Evolutionary conservation across 2,329 filamentous ascomycete genomes (phyloP).

Genomic region (Venturia aucupariae): DNA sequence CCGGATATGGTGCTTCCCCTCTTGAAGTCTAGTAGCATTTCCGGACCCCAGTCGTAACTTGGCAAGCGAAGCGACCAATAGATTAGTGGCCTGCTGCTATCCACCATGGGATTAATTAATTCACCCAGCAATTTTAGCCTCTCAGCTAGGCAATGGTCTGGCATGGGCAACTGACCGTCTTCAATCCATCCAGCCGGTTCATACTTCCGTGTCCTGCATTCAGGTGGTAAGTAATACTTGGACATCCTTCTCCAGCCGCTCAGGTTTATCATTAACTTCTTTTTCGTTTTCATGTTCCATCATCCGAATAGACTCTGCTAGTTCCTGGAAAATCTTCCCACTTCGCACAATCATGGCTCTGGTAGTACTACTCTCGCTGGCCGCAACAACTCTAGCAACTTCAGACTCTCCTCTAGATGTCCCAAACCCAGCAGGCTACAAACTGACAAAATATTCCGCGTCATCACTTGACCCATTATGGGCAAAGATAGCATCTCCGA

Average conservation of each 20-base stretch:
- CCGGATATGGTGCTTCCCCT: not conserved
- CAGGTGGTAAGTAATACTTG: not conserved
- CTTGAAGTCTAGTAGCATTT: not conserved
- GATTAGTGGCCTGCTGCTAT: not conserved
- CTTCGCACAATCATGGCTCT: not conserved
- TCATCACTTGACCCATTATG: constrained; percentile 37
- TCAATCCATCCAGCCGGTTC: not conserved
- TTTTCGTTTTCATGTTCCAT: not conserved
- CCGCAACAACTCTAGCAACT: not conserved
- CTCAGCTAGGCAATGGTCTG: not conserved
- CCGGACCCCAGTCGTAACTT: not conserved
- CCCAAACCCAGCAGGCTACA: constrained; percentile 26
- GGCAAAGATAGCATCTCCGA: constrained; percentile 34
- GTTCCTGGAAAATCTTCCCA: not conserved
- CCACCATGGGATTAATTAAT: not conserved
- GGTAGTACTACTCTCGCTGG: not conserved
- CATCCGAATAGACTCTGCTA: not conserved
- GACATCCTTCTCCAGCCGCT: not conserved
- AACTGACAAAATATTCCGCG: constrained; percentile 32
- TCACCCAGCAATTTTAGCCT: not conserved
- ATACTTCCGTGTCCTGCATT: not conserved
- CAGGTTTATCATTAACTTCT: not conserved
- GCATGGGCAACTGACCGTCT: not conserved
- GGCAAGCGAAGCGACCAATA: not conserved
- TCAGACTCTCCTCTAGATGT: constrained; percentile 16